Evolutionary conservation across 768 basidiomycete species (phyloP).

Genomic region (Tephrocybe sp.): DNA sequence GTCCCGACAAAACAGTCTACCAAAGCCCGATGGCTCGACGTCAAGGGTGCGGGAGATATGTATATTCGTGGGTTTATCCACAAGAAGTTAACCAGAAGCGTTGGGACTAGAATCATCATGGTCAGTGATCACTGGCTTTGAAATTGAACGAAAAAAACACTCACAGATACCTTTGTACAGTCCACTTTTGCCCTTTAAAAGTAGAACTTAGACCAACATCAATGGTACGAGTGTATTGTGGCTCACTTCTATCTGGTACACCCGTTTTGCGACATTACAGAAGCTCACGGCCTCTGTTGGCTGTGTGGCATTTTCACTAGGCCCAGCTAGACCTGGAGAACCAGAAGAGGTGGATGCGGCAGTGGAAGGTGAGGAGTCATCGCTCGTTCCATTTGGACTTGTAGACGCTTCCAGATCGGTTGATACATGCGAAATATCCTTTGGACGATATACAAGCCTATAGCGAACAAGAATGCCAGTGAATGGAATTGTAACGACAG

Average conservation of each 20-base stretch:
- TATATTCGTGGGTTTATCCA: slow-evolving; percentile 12
- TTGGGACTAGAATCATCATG: slow-evolving; percentile 11
- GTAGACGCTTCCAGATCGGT: slow-evolving; percentile 2
- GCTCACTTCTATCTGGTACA: slow-evolving; percentile 14
- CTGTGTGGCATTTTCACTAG: not conserved
- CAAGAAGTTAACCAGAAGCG: slow-evolving; percentile 6
- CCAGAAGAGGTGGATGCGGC: not conserved
- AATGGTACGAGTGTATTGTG: not conserved
- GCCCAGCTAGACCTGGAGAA: not conserved
- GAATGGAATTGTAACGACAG: slow-evolving; percentile 15
- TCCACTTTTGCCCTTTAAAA: slow-evolving; percentile 12
- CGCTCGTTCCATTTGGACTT: not conserved
- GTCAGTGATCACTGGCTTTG: not conserved
- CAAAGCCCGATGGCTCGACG: slow-evolving; percentile 2
- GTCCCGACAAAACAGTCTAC: slow-evolving; percentile 6
- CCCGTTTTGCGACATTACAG: slow-evolving; percentile 7
- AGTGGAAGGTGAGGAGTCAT: not conserved
- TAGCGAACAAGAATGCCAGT: slow-evolving; percentile 20
- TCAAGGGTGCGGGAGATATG: slow-evolving; percentile 19
- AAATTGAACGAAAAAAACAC: not conserved
- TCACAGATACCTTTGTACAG: slow-evolving; percentile 17
- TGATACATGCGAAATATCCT: not conserved
- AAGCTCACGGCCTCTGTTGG: not conserved
- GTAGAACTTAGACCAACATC: not conserved
- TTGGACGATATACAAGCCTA: slow-evolving; percentile 17